Conservation (phyloP, 2,329 filamentous ascomycete species). For the Microdochium trichocladiopsis region DNA sequence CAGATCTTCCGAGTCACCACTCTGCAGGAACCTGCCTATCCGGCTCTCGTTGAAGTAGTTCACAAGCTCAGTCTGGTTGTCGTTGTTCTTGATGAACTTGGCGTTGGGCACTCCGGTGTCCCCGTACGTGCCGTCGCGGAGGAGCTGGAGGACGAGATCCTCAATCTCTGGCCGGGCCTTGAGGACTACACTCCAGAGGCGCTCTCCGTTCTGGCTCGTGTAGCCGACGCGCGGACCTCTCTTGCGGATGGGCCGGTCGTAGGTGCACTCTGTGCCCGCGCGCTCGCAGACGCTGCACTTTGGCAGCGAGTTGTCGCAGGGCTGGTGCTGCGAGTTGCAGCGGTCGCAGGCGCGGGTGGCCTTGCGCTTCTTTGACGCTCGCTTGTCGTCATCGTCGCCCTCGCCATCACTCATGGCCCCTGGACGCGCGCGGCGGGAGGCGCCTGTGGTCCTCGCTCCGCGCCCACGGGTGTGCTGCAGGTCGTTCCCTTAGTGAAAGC, state of each 20-base stretch:
- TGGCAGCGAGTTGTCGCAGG: conserved; percentile 38
- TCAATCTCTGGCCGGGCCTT: conserved; percentile 21
- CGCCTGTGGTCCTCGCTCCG: not conserved
- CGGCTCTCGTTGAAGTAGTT: conserved; percentile 22
- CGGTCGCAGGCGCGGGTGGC: conserved; percentile 32
- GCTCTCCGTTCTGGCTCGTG: conserved; percentile 24
- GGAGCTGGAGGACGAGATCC: conserved; percentile 19
- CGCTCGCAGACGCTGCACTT: conserved; percentile 36
- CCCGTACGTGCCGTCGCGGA: conserved; percentile 18
- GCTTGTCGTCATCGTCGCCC: conserved; percentile 20
- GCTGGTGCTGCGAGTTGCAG: conserved; percentile 39
- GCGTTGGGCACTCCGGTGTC: conserved; percentile 19
- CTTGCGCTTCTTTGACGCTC: conserved; percentile 25
- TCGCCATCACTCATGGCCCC: conserved; percentile 26
- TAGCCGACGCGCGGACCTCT: conserved; percentile 24
- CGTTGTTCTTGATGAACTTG: conserved; percentile 22
- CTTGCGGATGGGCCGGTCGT: conserved; percentile 24
- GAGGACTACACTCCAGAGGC: conserved; percentile 23
- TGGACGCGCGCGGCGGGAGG: not conserved
- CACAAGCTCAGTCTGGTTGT: conserved; percentile 23
- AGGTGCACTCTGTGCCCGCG: conserved; percentile 24
- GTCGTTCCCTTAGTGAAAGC: not conserved
- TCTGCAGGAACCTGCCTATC: conserved; percentile 20
- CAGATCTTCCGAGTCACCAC: conserved; percentile 18
- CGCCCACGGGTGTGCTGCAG: not conserved